Evolutionary conservation across 257 asterid genomes (phyloP), one percentile per base, ranked within the genome.

Genomic region (Nicotiana sylvestris): DNA sequence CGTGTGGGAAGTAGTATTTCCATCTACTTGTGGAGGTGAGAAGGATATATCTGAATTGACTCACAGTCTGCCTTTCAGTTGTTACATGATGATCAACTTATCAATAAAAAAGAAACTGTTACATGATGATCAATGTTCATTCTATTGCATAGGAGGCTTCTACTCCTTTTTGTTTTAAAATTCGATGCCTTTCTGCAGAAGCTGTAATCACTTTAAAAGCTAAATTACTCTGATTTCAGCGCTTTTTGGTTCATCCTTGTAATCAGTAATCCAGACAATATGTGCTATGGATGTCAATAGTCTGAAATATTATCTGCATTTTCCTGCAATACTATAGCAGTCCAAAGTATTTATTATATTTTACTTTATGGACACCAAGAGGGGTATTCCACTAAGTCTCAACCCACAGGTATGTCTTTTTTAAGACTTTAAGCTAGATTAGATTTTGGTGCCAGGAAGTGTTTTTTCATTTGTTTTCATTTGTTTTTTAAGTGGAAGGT

Each of bases 1-100:
- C 76, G 78, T 96, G 76, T 94, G 99, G 97, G 94, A 91, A 81
- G 62, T 94, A 83, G 77, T 88, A 61, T 81, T 94, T 81, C 94
- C 95, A 37, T 90, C 90, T 61, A 81, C 79, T 57, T 82, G 84
- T 60, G 96, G 83, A 60, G 98, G 98, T 93, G 86, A 90, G 93
- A 81, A 11, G n/a, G 81, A 46, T 72, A 53, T 30, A 51, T 77
- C 68, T 80, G 27, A 64, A 39, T 57, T 81, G 37, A 61, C 83
- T 43, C 69, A 10, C 27, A 5, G 30, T 67, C 53, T 30, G 58
- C 37, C 46, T 67, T 60, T 53, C 51, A 62, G 77, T 56, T 6
- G 32, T 53, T 78, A 67, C 60, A 25, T 46, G 79, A 72, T 46
- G 61, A 46, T 72, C 60, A 46, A n/a, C 33, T 32, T 39, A 10